Conservation (phyloP, 495 filamentous ascomycete species). For the Trichoderma gamsii region DNA sequence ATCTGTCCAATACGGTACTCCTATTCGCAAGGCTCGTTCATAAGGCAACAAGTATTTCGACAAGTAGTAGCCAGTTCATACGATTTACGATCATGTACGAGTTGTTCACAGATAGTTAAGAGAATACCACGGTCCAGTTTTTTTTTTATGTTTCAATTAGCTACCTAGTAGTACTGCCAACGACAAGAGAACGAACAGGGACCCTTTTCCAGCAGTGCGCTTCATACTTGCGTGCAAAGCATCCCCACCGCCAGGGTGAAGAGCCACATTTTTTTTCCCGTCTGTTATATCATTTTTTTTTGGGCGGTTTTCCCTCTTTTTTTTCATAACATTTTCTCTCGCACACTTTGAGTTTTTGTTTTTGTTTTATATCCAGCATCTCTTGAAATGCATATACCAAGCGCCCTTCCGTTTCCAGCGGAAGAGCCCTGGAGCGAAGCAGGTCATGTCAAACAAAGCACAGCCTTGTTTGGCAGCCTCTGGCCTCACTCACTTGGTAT, state of each 20-base stretch:
- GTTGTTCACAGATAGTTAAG: too few relatives aligned
- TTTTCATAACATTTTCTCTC: neutral
- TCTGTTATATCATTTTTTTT: neutral
- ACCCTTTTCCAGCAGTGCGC: constrained; percentile 14
- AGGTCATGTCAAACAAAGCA: neutral
- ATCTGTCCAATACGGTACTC: too few relatives aligned
- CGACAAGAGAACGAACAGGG: constrained; percentile 11
- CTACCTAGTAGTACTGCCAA: constrained; percentile 13
- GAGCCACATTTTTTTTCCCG: neutral
- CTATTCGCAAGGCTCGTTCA: too few relatives aligned
- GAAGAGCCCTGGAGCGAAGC: constrained; percentile 1
- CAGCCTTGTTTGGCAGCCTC: neutral
- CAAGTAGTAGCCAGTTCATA: too few relatives aligned
- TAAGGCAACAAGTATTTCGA: too few relatives aligned
- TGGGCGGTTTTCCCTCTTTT: neutral
- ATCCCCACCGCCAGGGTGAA: constrained; percentile 8
- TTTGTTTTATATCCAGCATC: neutral
- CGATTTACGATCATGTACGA: too few relatives aligned
- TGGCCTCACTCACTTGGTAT: neutral
- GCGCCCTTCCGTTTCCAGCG: constrained; percentile 4
- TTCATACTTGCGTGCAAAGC: constrained; percentile 9
- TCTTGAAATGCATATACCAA: neutral
- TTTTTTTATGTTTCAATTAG: neutral
- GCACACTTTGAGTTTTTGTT: neutral
- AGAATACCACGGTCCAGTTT: neutral